Base-by-base conservation (phyloP, 1,139 yeast genomes). In the Blastobotrys buckinghamii region DNA sequence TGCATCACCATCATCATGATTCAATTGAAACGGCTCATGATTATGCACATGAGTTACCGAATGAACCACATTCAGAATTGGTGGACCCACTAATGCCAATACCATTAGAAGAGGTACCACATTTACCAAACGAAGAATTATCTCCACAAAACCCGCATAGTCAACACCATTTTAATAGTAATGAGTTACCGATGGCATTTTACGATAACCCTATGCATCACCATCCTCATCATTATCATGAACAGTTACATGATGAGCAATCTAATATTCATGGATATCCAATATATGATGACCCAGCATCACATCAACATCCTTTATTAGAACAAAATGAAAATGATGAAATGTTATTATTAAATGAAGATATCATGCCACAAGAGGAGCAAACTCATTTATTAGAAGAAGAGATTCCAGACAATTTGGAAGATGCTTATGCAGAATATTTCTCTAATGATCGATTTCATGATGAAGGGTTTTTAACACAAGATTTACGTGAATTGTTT, bases 351-450 rank as follows among this genome's bases (percentile, higher is more conserved):
- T 53, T 60, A 15, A 54, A 60, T 46, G 59, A 58, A 29, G 64
- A 61, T 39, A 57, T 61, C 39, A 58, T 61, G 55, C 62, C 64
- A 1, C 55, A 51, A 37, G 54, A 53, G 16, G 60, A 59, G 33
- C 64, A 61, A 50, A 47, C 54, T 13, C 55, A 58, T 38, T 51
- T 49, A 39, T 48, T 55, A n/a, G 45, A 50, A 36, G 57, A 55
- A 20, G 56, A 53, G 20, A 47, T 52, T 10, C 58, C 59, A 1
- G 53, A 53, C 16, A 50, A 54, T 34, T 40, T 52, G 17, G 45
- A 53, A 9, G 54, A 54, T 29, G 57, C 54, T 6, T 55, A 55
- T 36, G 55, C 56, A 1, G 59, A 53, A 33, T 55, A 55, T 26
- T 55, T 55, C 40, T 52, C 44, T 17, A 39, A 45, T 26, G 50